Base-by-base conservation (phyloP, 2,329 filamentous ascomycete species). In the Cordyceps farinosa region DNA sequence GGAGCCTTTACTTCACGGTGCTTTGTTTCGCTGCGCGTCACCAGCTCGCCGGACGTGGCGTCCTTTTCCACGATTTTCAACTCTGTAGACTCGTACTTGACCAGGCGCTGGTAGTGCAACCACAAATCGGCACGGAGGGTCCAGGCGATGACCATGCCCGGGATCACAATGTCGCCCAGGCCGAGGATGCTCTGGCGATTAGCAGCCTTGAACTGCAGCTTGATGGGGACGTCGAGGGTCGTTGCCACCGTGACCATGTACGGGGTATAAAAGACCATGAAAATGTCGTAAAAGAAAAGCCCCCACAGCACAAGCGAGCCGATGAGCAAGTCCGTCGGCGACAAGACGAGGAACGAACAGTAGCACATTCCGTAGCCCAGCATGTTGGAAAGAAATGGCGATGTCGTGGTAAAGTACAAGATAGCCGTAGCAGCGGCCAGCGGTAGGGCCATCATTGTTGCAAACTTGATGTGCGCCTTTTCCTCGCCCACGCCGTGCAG, bases 281-380 rank as follows among this genome's bases (percentile, higher is more conserved):
- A 87, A 55, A 99, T 94, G 73, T 99, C 94, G 72, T 99, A 99
- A 71, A 96, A 86, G 78, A 98, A 98, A 1, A 98, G 80, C 0
- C 89, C 91, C 10, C 81, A 78, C 1, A 98, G 80, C 10, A 98
- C 87, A 50, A 93, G 75, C 7, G 89, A 90, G 0, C 92, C 92
- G 0, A 91, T 97, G 61, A 84, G 78, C 72, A 97, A 96, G 0
- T 91, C 94, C 0, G 92, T 96, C 0, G 93, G 92, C 1, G 92
- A 96, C 79, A 98, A 86, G 60, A 96, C 78, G 69, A 94, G 86
- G 62, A 97, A 82, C 4, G 90, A 87, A 8, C 86, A 85, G 71
- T 98, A 97, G 67, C 89, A 93, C 77, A 97, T 92, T 6, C 89
- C 90, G 68, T 94, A 91, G 0, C 91, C 93, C 70, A 97, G 84